These are phyloP conservation scores for Suillus alpinus DNA, from an alignment of 768 basidiomycete genomes.

Conservation along the genomic window DNA sequence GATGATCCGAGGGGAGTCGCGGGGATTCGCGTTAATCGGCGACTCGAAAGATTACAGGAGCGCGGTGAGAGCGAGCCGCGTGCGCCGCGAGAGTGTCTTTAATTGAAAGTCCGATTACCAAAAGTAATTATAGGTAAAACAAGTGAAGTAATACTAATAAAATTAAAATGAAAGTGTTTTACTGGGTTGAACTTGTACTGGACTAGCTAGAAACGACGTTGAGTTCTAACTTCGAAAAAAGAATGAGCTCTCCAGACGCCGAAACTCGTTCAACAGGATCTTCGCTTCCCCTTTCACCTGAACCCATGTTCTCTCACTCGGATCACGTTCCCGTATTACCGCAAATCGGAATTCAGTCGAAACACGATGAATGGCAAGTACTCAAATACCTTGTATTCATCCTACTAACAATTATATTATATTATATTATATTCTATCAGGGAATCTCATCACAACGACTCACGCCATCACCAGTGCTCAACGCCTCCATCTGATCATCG, in stretches of 20 bases:
- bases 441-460: slow-evolving; percentile 27
- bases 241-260: slow-evolving; percentile 11
- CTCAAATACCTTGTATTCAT: slow-evolving; percentile 19
- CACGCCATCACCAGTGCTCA: slow-evolving; percentile 17
- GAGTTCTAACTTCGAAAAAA: not conserved
- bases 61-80: slow-evolving; percentile 18
- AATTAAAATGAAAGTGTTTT: slow-evolving; percentile 2
- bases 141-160: not conserved
- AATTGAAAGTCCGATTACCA: slow-evolving; percentile 27
- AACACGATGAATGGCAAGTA: slow-evolving; percentile 25
- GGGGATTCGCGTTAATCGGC: slow-evolving; percentile 26
- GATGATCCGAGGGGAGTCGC: slow-evolving; percentile 15
- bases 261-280: slow-evolving; percentile 11
- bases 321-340: slow-evolving; percentile 28
- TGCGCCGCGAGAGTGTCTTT: slow-evolving; percentile 27
- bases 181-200: not conserved
- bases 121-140: slow-evolving; percentile 7
- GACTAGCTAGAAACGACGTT: too few species aligned
- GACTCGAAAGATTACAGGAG: slow-evolving; percentile 25
- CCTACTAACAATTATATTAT: not conserved
- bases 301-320: slow-evolving; percentile 28
- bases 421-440: slow-evolving; percentile 13
- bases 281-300: slow-evolving; percentile 20
- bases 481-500: slow-evolving; percentile 30
- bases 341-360: slow-evolving; percentile 23